Evolutionary conservation across 2,329 filamentous ascomycete species (phyloP).

Genomic region (Talaromyces pinophilus): DNA sequence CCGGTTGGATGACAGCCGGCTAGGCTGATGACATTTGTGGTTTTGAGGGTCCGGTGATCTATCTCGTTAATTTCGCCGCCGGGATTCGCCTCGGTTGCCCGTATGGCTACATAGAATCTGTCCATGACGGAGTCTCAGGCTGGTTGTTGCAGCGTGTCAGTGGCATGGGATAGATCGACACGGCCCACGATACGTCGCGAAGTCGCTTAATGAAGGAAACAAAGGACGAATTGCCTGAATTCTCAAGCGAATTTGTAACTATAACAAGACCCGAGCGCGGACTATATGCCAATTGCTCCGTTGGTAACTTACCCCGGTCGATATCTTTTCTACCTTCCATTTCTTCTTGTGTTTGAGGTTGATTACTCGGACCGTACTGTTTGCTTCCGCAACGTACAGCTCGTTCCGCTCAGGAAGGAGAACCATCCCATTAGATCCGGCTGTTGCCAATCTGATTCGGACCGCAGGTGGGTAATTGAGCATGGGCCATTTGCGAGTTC

Average conservation of each 20-base stretch:
- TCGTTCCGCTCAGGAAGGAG: neutral
- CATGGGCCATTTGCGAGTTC: neutral
- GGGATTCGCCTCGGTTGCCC: neutral
- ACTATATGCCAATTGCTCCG: neutral
- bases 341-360: neutral
- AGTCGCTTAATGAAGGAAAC: neutral
- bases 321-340: neutral
- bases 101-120: neutral
- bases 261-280: neutral
- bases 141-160: neutral
- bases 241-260: neutral
- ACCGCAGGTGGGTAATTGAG: neutral
- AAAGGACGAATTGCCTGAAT: neutral
- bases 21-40: neutral
- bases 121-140: neutral
- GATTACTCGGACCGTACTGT: neutral
- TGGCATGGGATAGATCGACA: neutral
- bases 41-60: neutral
- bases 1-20: neutral
- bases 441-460: neutral
- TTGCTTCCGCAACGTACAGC: slow-evolving; percentile 4
- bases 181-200: neutral
- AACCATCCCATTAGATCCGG: neutral
- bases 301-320: neutral
- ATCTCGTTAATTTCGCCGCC: slow-evolving; percentile 6